Base-by-base conservation (phyloP, 164 flowering plant species). In the Aristolochia contorta region DNA sequence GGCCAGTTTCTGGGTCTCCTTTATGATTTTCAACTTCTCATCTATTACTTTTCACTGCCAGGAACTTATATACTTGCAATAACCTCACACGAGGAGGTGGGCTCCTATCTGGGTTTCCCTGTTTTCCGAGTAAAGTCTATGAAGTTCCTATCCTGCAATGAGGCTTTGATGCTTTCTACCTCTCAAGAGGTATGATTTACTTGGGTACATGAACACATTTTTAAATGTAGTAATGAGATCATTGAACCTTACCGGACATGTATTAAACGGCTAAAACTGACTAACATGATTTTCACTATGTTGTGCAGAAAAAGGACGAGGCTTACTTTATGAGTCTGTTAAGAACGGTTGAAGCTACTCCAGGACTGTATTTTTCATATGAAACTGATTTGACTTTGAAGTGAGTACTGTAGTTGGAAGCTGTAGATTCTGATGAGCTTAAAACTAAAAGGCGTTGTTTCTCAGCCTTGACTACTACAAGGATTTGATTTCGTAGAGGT, bases 341-440 rank as follows among this genome's bases (percentile, higher is more conserved):
- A 70, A 84, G 65, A 74, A 73, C 79, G 21, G 91, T 93, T 64
- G 97, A 88, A 77, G 78, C 92, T 37, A 93, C 92, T 56, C 91
- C 97, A 21, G 97, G 99, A 47, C 75, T 93, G 75, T 93, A 88
- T 66, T 93, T 78, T 76, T 93, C 99, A 51, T 88, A 86, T 67
- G 88, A 80, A 62, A 87, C 88, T 21, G 99, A 93, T 78, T 74
- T 93, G 56, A 90, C 97, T 58, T 49, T 93, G 67, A 93, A 84
- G 78, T 75, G 49, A 63, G 78, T 75, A 10, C 6, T 53, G 9
- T 16, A 21, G 19, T 6, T 49, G 53, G 1, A 5, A 49, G 19
- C 22, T 49, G 53, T 8, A 49, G 22, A 49, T 49, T 18, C 0
- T 37, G 43, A 10, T 37, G 43, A 10, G 43, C 12, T 37, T 37